These are phyloP conservation scores for Aureobasidium sp. DNA, from an alignment of 2,329 filamentous ascomycete genomes.

Conservation along the genomic window DNA sequence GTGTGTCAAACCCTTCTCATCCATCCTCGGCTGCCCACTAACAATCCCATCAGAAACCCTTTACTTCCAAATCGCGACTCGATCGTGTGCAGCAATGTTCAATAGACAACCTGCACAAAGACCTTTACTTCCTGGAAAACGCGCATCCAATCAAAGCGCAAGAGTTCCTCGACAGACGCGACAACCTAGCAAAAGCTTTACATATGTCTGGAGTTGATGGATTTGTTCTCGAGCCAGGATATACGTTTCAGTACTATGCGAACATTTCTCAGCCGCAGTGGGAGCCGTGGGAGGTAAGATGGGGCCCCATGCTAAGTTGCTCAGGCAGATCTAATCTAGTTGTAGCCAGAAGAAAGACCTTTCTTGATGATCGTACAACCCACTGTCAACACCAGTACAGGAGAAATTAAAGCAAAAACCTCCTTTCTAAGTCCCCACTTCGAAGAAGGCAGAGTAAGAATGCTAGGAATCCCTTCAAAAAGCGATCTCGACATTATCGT, in stretches of 20 bases:
- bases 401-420: constrained; percentile 43
- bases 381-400: constrained; percentile 25
- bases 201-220: constrained; percentile 44
- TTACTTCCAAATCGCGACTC: not conserved
- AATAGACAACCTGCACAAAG: constrained; percentile 41
- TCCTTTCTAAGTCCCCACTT: constrained; percentile 52
- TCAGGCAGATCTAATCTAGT: not conserved
- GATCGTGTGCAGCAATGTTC: constrained; percentile 41
- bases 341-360: constrained; percentile 49
- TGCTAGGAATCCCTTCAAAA: constrained; percentile 49
- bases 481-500: constrained; percentile 45
- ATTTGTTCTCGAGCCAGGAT: constrained; percentile 55
- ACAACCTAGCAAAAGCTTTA: constrained; percentile 50
- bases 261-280: constrained; percentile 54
- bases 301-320: accelerated
- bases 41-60: not conserved
- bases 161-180: constrained; percentile 48
- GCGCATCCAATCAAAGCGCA: constrained; percentile 39
- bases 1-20: not conserved
- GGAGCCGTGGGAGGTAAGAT: constrained; percentile 48
- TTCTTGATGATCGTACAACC: constrained; percentile 55
- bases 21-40: not conserved
- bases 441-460: constrained; percentile 49
- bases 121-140: constrained; percentile 43
- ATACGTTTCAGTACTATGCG: constrained; percentile 56